These are phyloP conservation scores for Trichoderma harzianum DNA, from an alignment of 2,329 filamentous ascomycete species.

Conservation along the genomic window DNA sequence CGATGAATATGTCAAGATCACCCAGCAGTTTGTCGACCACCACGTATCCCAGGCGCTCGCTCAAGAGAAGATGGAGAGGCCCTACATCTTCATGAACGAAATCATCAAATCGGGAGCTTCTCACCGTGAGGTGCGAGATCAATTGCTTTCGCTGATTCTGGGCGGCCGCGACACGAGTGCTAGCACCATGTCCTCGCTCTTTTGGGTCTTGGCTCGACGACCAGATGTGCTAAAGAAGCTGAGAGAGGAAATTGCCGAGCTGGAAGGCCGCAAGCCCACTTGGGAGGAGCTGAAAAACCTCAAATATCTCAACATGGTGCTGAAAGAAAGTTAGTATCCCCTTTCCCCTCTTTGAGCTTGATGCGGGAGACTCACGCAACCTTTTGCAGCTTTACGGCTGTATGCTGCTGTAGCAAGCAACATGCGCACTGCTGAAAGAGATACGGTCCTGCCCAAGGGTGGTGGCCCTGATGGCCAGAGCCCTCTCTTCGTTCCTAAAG, in stretches of 20 bases:
- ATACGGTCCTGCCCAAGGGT: constrained; percentile 41
- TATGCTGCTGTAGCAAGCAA: constrained; percentile 45
- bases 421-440: constrained; percentile 38
- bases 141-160: constrained; percentile 52
- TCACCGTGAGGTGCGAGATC: constrained; percentile 45
- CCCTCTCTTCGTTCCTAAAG: constrained; percentile 39
- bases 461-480: constrained; percentile 39
- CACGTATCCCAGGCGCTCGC: constrained; percentile 43
- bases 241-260: constrained; percentile 39
- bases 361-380: neutral
- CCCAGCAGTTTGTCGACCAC: constrained; percentile 47
- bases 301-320: constrained; percentile 56
- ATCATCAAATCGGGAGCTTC: constrained; percentile 47
- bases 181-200: constrained; percentile 46
- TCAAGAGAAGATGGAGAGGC: constrained; percentile 34
- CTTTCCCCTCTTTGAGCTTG: neutral
- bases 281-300: constrained; percentile 57
- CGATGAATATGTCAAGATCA: constrained; percentile 36
- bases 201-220: constrained; percentile 44
- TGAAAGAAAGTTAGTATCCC: constrained; percentile 43
- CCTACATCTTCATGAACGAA: constrained; percentile 57
- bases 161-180: constrained; percentile 59
- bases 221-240: constrained; percentile 44
- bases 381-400: constrained; percentile 38
- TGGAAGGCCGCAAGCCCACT: constrained; percentile 43